A percentile compares a stretch with the other conserved stretches of the same genome.
These are phyloP conservation scores for Penicillium sp. DNA, from an alignment of 2,329 filamentous ascomycete species.

Conservation along the genomic window DNA sequence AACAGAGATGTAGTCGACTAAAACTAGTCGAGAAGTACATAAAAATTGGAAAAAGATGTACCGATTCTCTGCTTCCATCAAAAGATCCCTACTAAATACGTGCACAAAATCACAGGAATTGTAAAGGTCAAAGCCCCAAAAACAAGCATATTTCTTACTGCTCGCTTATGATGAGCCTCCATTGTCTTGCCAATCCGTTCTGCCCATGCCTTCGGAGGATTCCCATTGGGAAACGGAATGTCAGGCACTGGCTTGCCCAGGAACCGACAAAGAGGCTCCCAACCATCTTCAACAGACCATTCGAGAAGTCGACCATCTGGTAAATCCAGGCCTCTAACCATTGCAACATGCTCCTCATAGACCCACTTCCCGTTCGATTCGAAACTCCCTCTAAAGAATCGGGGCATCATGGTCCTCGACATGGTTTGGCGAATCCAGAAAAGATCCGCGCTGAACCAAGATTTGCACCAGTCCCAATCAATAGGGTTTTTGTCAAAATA, in stretches of 20 bases:
- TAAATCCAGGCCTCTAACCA: slow-evolving; percentile 18
- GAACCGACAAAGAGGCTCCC: slow-evolving; percentile 26
- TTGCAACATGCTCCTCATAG: slow-evolving; percentile 19
- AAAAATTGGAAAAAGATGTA: too few relatives aligned
- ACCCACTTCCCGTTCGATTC: slow-evolving; percentile 9
- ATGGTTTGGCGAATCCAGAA: slow-evolving; percentile 13
- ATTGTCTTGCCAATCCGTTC: slow-evolving; percentile 18
- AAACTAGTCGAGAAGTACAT: too few relatives aligned
- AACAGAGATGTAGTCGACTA: too few relatives aligned
- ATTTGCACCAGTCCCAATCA: too few relatives aligned
- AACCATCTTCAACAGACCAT: slow-evolving; percentile 31
- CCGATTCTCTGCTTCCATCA: too few relatives aligned
- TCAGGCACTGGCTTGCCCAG: slow-evolving; percentile 2
- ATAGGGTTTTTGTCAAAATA: too few relatives aligned
- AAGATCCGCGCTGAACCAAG: too few relatives aligned
- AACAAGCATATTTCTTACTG: slow-evolving; percentile 16
- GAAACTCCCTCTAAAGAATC: slow-evolving; percentile 17
- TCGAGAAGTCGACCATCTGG: slow-evolving; percentile 21
- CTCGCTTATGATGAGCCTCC: slow-evolving; percentile 11
- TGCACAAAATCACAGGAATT: not conserved
- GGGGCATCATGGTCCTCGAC: slow-evolving; percentile 15
- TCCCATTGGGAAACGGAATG: slow-evolving; percentile 4
- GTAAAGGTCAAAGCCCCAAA: not conserved
- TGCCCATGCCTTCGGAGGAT: slow-evolving; percentile 17
- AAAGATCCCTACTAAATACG: not conserved